A percentile compares a stretch with the other conserved stretches of the same genome.
These are phyloP conservation scores for Angomonas ambiguus DNA, from an alignment of 208 protist species.

Conservation along the genomic window DNA sequence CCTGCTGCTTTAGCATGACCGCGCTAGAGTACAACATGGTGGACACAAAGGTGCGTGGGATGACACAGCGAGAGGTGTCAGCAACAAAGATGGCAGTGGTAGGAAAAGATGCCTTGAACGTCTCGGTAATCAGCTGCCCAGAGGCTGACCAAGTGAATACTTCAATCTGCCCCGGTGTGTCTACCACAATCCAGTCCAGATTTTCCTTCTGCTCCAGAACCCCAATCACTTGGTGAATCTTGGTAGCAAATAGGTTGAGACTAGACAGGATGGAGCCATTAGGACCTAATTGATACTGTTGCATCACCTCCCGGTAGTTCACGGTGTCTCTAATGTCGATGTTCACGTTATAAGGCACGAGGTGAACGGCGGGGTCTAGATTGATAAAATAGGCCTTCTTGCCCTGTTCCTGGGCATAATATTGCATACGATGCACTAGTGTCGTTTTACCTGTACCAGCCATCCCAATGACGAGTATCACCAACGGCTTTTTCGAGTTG, in stretches of 20 bases:
- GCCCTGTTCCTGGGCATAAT: conserved; percentile 79
- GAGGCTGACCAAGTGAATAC: conserved; percentile 98
- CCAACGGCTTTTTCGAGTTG: conserved; percentile 47
- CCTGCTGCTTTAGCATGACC: conserved; percentile 97
- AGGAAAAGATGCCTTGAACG: conserved; percentile 91
- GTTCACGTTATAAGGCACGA: conserved; percentile 94
- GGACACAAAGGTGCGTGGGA: conserved; percentile 97
- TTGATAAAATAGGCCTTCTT: conserved; percentile 96
- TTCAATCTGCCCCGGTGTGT: conserved; percentile 99
- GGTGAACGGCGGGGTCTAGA: conserved; percentile 96
- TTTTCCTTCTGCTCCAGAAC: conserved; percentile 80
- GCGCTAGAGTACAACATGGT: conserved; percentile 99
- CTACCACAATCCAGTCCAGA: conserved; percentile 95
- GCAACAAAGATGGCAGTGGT: conserved; percentile 97
- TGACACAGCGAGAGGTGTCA: conserved; percentile 93
- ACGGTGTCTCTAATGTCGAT: conserved; percentile 99
- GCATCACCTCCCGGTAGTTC: conserved; percentile 98
- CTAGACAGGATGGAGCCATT: conserved; percentile 99
- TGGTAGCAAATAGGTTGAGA: conserved; percentile 98
- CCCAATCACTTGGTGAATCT: conserved; percentile 96
- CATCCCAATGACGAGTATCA: conserved; percentile 98
- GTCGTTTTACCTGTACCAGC: conserved; percentile 99
- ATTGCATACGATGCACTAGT: conserved; percentile 95
- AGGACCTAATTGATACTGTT: conserved; percentile 95
- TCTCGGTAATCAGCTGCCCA: conserved; percentile 96